Evolutionary conservation across 208 protist genomes (phyloP), one percentile per base, ranked within the genome.

Genomic region (Acanthamoeba lenticulata): DNA sequence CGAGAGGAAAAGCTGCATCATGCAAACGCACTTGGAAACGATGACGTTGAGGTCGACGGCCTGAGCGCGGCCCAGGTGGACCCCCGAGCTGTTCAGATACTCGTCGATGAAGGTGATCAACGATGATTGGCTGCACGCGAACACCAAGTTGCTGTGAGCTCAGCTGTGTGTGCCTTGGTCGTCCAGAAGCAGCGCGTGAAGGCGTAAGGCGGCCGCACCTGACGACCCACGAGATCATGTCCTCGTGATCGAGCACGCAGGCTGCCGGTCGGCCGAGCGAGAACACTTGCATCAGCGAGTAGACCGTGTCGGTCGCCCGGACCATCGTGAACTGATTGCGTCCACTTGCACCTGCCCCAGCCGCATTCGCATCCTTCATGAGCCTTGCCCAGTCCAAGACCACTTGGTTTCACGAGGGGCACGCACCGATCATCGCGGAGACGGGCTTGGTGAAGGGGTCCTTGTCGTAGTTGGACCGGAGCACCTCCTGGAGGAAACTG

Each of bases 191-290:
- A 60, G 52, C 13, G 32, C 27, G 81, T 4, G 74, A 44, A 4
- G 5, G 34, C n/a, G 40, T 55, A 69, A 40, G 52, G 36, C n/a
- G 1, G 34, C 19, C 1, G 2, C 2, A 91, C 85, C 85, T 91
- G 49, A 91, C 85, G 7, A 91, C 85, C 85, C 85, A 91, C 55
- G 85, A 91, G 55, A 91, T 91, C 85, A 91, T 91, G 32, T 91
- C 60, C n/a, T 91, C 85, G 17, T 44, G 21, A 24, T 91, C 85
- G 4, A 91, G 52, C 55, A 91, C 85, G 38, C 85, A 91, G 17
- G 85, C 85, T 1, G 85, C 65, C 2, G 85, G 85, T 34, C 85
- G 21, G 29, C 85, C 85, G 9, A 91, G 60, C 34, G 85, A 91
- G 60, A 91, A 91, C 34, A 91, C 52, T 34, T 91, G 85, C 19